Percentiles rank a stretch among this genome's conserved stretches.
Evolutionary conservation across 306 rosid genomes (phyloP).

Genomic region (Medicago ruthenica): DNA sequence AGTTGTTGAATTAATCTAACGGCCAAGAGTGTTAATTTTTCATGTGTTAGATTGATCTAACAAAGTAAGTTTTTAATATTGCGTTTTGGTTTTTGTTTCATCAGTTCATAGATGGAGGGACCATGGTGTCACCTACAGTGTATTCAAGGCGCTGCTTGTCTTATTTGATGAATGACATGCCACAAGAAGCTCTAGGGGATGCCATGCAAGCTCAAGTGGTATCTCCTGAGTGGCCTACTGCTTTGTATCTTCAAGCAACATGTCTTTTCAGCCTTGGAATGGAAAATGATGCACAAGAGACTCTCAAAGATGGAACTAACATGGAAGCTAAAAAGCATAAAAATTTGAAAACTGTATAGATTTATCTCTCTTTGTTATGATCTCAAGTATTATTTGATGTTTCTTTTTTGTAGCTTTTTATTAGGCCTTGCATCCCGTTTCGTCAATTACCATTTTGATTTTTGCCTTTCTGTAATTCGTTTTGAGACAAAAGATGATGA

Average conservation of each 20-base stretch:
- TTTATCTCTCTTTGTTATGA: conserved; percentile 12
- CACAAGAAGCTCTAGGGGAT: conserved; percentile 84
- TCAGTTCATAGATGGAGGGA: conserved; percentile 94
- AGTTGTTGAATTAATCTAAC: not conserved
- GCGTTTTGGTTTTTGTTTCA: conserved; percentile 21
- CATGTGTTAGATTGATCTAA: not conserved
- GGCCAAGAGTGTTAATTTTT: not conserved
- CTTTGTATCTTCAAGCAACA: conserved; percentile 92
- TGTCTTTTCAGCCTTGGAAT: conserved; percentile 84
- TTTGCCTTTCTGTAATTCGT: conserved; percentile 28
- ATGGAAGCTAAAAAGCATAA: conserved; percentile 81
- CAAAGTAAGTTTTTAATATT: not conserved
- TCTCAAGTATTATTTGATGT: conserved; percentile 36
- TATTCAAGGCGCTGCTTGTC: conserved; percentile 87
- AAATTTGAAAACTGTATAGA: conserved; percentile 55
- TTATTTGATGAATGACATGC: conserved; percentile 77
- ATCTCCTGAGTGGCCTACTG: conserved; percentile 93
- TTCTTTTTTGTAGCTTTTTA: conserved; percentile 26
- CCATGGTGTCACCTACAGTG: conserved; percentile 97
- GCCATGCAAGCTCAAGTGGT: conserved; percentile 96
- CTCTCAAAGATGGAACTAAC: conserved; percentile 84
- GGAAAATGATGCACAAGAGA: conserved; percentile 95
- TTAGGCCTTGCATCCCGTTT: conserved; percentile 39
- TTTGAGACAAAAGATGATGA: conserved; percentile 27
- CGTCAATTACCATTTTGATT: not conserved